Percentiles rank a stretch among this genome's conserved stretches.
These are phyloP conservation scores for Globisporangium canariense DNA, from an alignment of 352 stramenopile species.

Conservation along the genomic window DNA sequence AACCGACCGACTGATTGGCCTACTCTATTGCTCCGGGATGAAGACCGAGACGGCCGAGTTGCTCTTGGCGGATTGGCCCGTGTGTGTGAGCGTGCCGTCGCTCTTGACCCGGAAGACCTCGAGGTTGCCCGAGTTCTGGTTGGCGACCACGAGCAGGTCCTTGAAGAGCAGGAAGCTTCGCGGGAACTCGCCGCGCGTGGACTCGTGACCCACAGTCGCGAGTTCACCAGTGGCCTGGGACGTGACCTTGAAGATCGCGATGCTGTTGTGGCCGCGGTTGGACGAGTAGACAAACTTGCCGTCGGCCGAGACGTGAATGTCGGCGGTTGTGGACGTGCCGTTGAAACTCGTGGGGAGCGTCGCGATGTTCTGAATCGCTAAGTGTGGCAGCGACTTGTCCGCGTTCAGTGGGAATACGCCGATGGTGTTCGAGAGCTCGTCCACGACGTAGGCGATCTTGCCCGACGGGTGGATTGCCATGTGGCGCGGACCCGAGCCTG, in stretches of 20 bases:
- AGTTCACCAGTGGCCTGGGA: conserved; percentile 5
- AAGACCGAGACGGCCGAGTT: conserved; percentile 19
- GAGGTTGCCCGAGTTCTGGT: conserved; percentile 24
- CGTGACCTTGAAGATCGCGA: conserved; percentile 52
- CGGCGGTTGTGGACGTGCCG: conserved; percentile 27
- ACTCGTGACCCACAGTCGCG: conserved; percentile 11
- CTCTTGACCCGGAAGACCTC: conserved; percentile 17
- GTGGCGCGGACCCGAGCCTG: conserved; percentile 58
- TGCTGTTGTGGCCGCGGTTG: conserved; percentile 63
- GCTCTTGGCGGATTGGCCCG: conserved; percentile 3
- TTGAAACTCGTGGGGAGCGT: conserved; percentile 42
- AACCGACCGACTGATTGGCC: not conserved
- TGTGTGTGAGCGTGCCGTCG: conserved; percentile 17
- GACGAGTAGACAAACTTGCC: conserved; percentile 64
- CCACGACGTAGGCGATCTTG: conserved; percentile 54
- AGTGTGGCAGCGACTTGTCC: conserved; percentile 21
- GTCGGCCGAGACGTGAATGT: conserved; percentile 51
- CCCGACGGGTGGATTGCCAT: conserved; percentile 47
- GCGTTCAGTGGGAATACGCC: conserved; percentile 37
- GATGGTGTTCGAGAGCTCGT: conserved; percentile 63
- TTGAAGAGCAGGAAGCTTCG: conserved; percentile 19
- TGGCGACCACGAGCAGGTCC: conserved; percentile 21
- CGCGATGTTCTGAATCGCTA: conserved; percentile 44
- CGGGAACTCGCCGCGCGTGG: conserved; percentile 13
- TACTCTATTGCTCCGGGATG: too few relatives aligned